Evolutionary conservation across 805 yeast species (phyloP).

Genomic region (Wickerhamomyces chambardii): DNA sequence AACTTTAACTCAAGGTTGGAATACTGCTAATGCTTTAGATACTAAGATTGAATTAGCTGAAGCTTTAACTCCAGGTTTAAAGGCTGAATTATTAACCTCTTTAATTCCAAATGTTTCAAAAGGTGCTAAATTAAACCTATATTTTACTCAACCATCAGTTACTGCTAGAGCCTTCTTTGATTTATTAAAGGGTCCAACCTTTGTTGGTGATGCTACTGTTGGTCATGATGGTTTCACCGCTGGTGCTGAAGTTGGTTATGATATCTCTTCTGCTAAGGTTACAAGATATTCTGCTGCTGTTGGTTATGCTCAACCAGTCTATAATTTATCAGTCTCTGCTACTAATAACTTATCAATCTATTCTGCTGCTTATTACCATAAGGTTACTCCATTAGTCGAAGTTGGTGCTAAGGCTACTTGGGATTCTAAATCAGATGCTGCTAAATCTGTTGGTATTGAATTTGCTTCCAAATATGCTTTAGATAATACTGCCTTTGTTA

Average conservation of each 20-base stretch:
- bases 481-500: constrained; percentile 82
- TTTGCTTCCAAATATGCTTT: constrained; percentile 92
- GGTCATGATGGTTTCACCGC: constrained; percentile 96
- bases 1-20: constrained; percentile 96
- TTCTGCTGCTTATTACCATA: constrained; percentile 96
- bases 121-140: constrained; percentile 84
- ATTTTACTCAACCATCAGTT: constrained; percentile 87
- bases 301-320: constrained; percentile 86
- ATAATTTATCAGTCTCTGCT: constrained; percentile 74
- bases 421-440: constrained; percentile 65
- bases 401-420: constrained; percentile 97
- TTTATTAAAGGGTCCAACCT: constrained; percentile 89
- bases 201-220: constrained; percentile 89
- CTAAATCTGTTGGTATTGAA: constrained; percentile 85
- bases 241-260: constrained; percentile 97
- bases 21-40: constrained; percentile 83
- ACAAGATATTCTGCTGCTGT: constrained; percentile 90
- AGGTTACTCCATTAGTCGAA: constrained; percentile 83
- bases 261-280: constrained; percentile 85
- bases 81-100: constrained; percentile 83
- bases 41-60: constrained; percentile 91
- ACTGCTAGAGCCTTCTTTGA: constrained; percentile 94
- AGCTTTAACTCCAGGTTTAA: constrained; percentile 90
- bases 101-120: constrained; percentile 80
- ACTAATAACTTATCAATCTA: constrained; percentile 80